Evolutionary conservation across 2,329 filamentous ascomycete species (phyloP), one percentile per base, ranked within the genome.

Genomic region (Colletotrichum neosansevieriae): DNA sequence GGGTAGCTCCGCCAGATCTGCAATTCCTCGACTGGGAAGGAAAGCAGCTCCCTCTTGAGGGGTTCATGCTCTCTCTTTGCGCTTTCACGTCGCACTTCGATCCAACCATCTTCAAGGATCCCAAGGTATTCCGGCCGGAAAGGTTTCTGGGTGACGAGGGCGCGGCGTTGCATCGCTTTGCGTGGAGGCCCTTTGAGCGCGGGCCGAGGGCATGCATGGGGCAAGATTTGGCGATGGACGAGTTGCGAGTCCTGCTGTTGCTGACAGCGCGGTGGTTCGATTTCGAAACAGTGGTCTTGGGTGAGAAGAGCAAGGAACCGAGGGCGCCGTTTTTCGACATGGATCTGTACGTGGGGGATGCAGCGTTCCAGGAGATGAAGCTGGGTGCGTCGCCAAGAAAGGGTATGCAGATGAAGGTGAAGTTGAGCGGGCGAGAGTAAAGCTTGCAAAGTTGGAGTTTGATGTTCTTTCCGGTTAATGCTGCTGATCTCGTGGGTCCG

Each of bases 81-180:
- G 38, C 44, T 3, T 63, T 71, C 44, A 67, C 72, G 45, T 71
- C 76, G 21, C 79, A 81, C n/a, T 71, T 74, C 9, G 72, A 76
- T 61, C 72, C 74, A 4, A 70, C 71, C 11, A 75, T 79, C 73
- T 84, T 80, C 78, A 75, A 76, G 1, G 72, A 79, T 5, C 76
- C 78, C 2, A 66, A 75, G 29, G 70, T 72, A 6, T 84, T 83
- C 73, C 69, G 81, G 2, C 81, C 82, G 0, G 79, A 82, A 45
- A 75, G 82, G 19, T 84, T 79, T 74, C 72, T 82, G 12, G 73
- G 63, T 47, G 56, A 59, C 13, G 63, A 65, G 47, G 63, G 63
- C 15, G 56, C 63, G n/a, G 45, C 56, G 58, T 49, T 57, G 32
- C 67, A 62, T 32, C 67, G 67, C 2, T 70, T 62, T 6, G 67